phyloP scores from a whole-genome alignment of 2,329 filamentous ascomycete species.

The Hymenoscyphus linearis region DNA sequence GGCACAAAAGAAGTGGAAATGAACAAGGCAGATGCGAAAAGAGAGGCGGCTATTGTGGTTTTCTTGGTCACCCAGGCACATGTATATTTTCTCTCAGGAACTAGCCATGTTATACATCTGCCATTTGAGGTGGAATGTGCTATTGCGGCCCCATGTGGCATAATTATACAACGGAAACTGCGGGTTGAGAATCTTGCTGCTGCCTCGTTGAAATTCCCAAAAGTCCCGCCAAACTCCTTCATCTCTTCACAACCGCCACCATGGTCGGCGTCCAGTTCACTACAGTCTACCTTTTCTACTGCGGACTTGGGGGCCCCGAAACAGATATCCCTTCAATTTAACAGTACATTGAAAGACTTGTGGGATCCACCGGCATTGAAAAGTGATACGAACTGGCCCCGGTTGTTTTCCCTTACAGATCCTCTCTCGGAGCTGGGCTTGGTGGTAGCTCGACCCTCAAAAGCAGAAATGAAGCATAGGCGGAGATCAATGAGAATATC shows the following conservation, averaged over 20 bases:
- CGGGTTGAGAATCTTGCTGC: conserved; percentile 45
- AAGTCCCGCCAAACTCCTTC: conserved; percentile 78
- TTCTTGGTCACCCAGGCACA: conserved; percentile 91
- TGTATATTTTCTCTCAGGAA: conserved; percentile 83
- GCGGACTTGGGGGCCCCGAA: conserved; percentile 53
- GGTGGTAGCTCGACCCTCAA: conserved; percentile 58
- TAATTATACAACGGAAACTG: conserved; percentile 80
- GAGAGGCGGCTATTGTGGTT: conserved; percentile 72
- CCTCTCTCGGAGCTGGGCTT: conserved; percentile 82
- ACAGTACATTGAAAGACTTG: conserved; percentile 51
- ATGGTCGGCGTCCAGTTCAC: conserved; percentile 43
- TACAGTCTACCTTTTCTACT: conserved; percentile 49
- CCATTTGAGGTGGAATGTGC: conserved; percentile 91
- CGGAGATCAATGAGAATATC: conserved; percentile 38
- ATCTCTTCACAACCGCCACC: conserved; percentile 61
- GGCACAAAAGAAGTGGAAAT: conserved; percentile 18
- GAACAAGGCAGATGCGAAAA: conserved; percentile 30
- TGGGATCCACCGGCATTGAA: conserved; percentile 51
- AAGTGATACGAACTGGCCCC: conserved; percentile 58
- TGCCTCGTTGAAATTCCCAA: conserved; percentile 50
- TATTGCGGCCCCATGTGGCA: conserved; percentile 73
- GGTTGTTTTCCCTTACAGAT: conserved; percentile 78
- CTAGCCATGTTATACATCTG: conserved; percentile 84
- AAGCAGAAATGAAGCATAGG: conserved; percentile 35
- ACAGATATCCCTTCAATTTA: conserved; percentile 46